These are phyloP conservation scores for Neofusicoccum laricinum DNA, from an alignment of 2,329 filamentous ascomycete species.

Conservation along the genomic window DNA sequence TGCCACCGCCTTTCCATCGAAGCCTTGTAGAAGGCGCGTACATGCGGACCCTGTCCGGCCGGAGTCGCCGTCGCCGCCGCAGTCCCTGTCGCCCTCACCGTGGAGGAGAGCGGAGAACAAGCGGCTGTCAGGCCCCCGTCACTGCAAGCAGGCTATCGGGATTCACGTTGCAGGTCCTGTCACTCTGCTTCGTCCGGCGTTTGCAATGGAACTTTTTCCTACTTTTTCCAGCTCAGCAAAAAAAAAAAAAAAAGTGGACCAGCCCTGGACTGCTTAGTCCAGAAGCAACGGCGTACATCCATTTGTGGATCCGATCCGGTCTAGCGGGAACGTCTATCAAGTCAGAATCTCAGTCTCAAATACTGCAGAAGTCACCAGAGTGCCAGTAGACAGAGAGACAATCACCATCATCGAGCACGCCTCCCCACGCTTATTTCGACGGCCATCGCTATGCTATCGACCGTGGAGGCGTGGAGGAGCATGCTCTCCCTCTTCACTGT, in stretches of 20 bases:
- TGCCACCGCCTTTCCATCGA: neutral
- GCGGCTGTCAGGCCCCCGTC: too few species aligned
- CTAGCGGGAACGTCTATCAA: neutral
- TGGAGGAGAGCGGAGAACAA: too few species aligned
- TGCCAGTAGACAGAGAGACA: neutral
- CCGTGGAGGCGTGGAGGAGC: too few species aligned
- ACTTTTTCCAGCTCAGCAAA: neutral
- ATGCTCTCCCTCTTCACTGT: too few species aligned
- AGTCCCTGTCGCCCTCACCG: too few species aligned
- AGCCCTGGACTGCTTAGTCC: neutral
- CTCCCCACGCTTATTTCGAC: neutral
- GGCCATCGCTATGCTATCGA: neutral
- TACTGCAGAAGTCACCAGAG: neutral
- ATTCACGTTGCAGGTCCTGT: too few species aligned
- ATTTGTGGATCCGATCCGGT: neutral
- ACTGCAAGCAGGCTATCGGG: too few species aligned
- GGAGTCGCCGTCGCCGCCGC: too few species aligned
- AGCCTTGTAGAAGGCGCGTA: too few species aligned
- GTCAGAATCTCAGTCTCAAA: neutral
- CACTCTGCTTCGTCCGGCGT: too few species aligned
- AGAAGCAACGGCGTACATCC: neutral
- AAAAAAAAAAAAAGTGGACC: neutral
- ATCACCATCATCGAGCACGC: neutral
- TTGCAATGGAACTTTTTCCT: neutral
- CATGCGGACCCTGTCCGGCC: too few species aligned